Conservation (phyloP, 768 basidiomycete species). For the Trametes cingulata region DNA sequence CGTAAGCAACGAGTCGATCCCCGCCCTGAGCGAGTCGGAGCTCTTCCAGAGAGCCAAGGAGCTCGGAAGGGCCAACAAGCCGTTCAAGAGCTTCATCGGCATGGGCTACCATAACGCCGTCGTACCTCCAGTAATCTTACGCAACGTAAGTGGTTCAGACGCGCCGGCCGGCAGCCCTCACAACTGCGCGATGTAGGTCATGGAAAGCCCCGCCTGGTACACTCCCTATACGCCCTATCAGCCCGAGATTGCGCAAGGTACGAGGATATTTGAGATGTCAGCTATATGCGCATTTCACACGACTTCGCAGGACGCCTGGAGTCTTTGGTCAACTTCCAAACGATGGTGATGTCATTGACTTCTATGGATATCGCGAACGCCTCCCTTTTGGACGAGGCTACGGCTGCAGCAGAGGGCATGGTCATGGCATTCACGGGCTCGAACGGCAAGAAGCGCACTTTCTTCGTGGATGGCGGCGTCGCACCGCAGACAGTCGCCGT, state of each 20-base stretch:
- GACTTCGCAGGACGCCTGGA: slow-evolving; percentile 78
- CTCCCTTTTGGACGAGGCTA: slow-evolving; percentile 92
- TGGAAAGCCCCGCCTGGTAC: slow-evolving; percentile 98
- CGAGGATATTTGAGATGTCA: slow-evolving; percentile 13
- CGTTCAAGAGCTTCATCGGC: slow-evolving; percentile 92
- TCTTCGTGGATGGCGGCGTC: slow-evolving; percentile 83
- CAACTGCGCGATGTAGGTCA: slow-evolving; percentile 47
- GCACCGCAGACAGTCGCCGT: slow-evolving; percentile 90
- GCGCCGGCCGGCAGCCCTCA: slow-evolving; percentile 3
- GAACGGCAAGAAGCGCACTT: slow-evolving; percentile 73
- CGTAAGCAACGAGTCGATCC: slow-evolving; percentile 69
- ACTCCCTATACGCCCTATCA: slow-evolving; percentile 96
- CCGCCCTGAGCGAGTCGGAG: slow-evolving; percentile 83
- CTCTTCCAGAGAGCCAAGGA: slow-evolving; percentile 72
- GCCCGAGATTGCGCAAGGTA: slow-evolving; percentile 98
- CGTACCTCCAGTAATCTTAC: slow-evolving; percentile 92
- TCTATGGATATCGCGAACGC: slow-evolving; percentile 96
- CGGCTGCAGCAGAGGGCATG: slow-evolving; percentile 96
- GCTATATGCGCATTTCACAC: background rate
- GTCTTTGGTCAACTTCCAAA: slow-evolving; percentile 95
- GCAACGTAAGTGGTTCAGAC: slow-evolving; percentile 62
- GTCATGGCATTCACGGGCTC: slow-evolving; percentile 82
- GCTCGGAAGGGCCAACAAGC: slow-evolving; percentile 77
- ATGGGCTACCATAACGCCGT: slow-evolving; percentile 98
- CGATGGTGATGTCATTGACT: slow-evolving; percentile 93